phyloP scores from a whole-genome alignment of 108 stramenopile genomes.

The Skeletonema grethae region DNA sequence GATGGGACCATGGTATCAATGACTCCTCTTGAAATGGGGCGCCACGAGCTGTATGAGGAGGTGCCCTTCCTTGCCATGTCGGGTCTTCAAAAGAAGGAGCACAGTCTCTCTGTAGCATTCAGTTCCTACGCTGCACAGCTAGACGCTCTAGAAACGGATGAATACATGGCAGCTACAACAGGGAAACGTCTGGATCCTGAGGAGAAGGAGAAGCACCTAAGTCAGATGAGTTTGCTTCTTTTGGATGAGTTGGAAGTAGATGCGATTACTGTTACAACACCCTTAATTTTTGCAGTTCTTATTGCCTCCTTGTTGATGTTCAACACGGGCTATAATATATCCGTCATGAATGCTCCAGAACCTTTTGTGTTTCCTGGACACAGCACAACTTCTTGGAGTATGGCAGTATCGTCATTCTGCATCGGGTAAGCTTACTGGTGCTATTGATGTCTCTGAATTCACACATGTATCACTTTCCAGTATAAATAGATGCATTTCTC shows the following conservation, averaged over 20 bases:
- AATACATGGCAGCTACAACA: constrained; percentile 35
- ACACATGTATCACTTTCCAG: not conserved
- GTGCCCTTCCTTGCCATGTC: constrained; percentile 84
- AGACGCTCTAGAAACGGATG: constrained; percentile 59
- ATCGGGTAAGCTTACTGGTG: constrained; percentile 45
- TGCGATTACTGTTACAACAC: constrained; percentile 79
- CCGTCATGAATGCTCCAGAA: constrained; percentile 88
- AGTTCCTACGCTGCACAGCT: constrained; percentile 82
- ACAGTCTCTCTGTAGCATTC: constrained; percentile 66
- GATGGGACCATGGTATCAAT: constrained; percentile 31
- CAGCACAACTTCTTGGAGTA: constrained; percentile 70
- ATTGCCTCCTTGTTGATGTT: constrained; percentile 51
- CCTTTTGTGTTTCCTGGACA: constrained; percentile 86
- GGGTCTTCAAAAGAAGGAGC: constrained; percentile 78
- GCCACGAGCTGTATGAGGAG: constrained; percentile 80
- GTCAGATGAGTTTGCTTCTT: constrained; percentile 71
- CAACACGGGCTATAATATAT: constrained; percentile 75
- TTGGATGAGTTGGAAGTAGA: constrained; percentile 86
- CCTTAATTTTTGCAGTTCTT: constrained; percentile 80
- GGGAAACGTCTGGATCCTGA: constrained; percentile 46
- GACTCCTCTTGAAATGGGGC: constrained; percentile 78
- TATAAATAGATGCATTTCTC: not conserved
- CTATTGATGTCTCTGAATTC: too few species aligned
- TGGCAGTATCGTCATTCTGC: constrained; percentile 84
- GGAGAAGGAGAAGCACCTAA: constrained; percentile 53